A percentile compares a stretch with the other conserved stretches of the same genome.
Evolutionary conservation across 2,329 filamentous ascomycete species (phyloP).

Genomic region (Fusarium sp.): DNA sequence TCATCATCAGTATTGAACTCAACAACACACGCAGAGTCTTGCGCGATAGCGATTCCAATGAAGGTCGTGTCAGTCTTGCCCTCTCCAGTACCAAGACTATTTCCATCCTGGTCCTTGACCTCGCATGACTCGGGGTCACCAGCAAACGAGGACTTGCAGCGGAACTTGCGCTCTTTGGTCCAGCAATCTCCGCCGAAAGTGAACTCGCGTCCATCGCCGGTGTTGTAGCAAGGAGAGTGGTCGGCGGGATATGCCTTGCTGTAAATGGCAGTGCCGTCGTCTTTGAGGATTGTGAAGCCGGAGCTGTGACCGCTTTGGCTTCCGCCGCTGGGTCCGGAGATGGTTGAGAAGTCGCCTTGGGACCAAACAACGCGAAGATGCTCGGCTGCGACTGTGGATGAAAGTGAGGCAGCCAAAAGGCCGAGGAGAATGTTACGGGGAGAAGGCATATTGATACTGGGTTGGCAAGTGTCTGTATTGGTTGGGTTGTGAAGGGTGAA

Average conservation of each 20-base stretch:
- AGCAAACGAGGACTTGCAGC: background rate
- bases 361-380: conserved; percentile 16
- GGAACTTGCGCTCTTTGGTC: conserved; percentile 5
- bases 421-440: background rate
- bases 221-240: conserved; percentile 1
- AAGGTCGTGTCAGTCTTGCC: conserved; percentile 6
- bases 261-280: conserved; percentile 11
- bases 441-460: background rate
- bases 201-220: background rate
- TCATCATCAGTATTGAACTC: conserved; percentile 13
- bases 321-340: background rate
- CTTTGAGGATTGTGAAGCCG: conserved; percentile 12
- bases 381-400: background rate
- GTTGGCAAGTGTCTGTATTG: too few relatives aligned
- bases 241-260: background rate
- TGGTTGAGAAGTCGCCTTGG: conserved; percentile 1
- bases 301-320: background rate
- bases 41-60: conserved; percentile 10
- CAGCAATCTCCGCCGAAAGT: conserved; percentile 3
- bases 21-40: conserved; percentile 9
- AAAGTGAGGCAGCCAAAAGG: background rate
- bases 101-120: conserved; percentile 7
- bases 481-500: too few relatives aligned
- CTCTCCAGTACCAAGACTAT: conserved; percentile 2
- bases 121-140: conserved; percentile 8